Conservation (phyloP, 176 grass and related monocot species). For the Eremochloa ophiuroides region DNA sequence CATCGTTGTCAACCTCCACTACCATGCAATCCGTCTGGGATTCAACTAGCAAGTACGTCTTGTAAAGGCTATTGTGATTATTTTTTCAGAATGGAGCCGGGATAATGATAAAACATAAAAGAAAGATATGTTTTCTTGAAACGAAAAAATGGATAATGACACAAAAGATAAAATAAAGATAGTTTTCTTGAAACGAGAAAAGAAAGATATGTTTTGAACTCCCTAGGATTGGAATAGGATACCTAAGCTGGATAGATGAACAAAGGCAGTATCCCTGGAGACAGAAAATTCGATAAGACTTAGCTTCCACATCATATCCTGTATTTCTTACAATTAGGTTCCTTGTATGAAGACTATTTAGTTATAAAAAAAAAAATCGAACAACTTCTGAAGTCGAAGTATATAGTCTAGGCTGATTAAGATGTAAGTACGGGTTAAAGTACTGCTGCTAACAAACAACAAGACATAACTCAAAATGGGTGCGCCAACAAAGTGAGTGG, state of each 20-base stretch:
- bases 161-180: slow-evolving; percentile 13
- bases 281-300: neutral
- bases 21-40: slow-evolving; percentile 1
- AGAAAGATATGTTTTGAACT: neutral
- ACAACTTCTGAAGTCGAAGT: neutral
- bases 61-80: neutral
- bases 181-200: neutral
- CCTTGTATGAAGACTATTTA: neutral
- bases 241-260: neutral
- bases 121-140: neutral
- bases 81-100: neutral
- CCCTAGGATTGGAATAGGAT: neutral
- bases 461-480: neutral
- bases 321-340: neutral
- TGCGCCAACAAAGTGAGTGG: neutral
- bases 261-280: neutral
- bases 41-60: slow-evolving; percentile 1
- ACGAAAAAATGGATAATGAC: neutral
- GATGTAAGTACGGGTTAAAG: neutral
- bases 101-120: slow-evolving; percentile 5
- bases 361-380: neutral
- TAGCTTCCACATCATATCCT: slow-evolving; percentile 4
- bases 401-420: neutral
- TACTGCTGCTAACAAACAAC: neutral
- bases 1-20: slow-evolving; percentile 12